phyloP scores from a whole-genome alignment of 768 basidiomycete species.

The Phaeotremella skinneri region DNA sequence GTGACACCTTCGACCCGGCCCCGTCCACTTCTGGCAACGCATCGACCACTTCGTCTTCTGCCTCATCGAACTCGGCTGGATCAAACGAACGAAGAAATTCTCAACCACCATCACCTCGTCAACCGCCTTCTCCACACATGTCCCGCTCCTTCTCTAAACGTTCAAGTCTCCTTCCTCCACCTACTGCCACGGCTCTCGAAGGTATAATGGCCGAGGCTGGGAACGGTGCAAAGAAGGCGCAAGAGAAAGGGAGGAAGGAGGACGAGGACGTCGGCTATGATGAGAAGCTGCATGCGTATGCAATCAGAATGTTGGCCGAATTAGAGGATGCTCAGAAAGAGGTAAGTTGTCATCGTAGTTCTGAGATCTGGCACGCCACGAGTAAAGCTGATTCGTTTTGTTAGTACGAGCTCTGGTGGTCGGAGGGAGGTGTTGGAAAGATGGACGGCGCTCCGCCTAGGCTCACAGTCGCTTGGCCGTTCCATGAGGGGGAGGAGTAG shows the following conservation, averaged over 20 bases:
- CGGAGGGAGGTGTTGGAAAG: slow-evolving; percentile 46
- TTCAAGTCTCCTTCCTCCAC: slow-evolving; percentile 46
- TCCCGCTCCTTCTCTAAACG: slow-evolving; percentile 47
- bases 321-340: slow-evolving; percentile 52
- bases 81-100: slow-evolving; percentile 10
- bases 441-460: slow-evolving; percentile 49
- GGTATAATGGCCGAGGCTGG: slow-evolving; percentile 13
- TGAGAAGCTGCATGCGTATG: slow-evolving; percentile 47
- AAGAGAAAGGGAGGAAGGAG: background rate
- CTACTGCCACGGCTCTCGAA: slow-evolving; percentile 40
- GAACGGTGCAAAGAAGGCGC: background rate
- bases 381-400: slow-evolving; percentile 13
- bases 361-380: background rate
- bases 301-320: slow-evolving; percentile 51
- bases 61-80: background rate
- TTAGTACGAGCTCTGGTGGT: slow-evolving; percentile 52
- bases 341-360: slow-evolving; percentile 29
- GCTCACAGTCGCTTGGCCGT: slow-evolving; percentile 51
- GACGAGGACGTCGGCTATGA: slow-evolving; percentile 42
- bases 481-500: slow-evolving; percentile 51
- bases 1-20: slow-evolving; percentile 47
- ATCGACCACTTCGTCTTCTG: slow-evolving; percentile 2
- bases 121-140: slow-evolving; percentile 48
- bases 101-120: slow-evolving; percentile 31
- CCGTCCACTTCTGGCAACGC: slow-evolving; percentile 13